Conservation (phyloP, 176 grass and related monocot species). For the Eleusine coracana region DNA sequence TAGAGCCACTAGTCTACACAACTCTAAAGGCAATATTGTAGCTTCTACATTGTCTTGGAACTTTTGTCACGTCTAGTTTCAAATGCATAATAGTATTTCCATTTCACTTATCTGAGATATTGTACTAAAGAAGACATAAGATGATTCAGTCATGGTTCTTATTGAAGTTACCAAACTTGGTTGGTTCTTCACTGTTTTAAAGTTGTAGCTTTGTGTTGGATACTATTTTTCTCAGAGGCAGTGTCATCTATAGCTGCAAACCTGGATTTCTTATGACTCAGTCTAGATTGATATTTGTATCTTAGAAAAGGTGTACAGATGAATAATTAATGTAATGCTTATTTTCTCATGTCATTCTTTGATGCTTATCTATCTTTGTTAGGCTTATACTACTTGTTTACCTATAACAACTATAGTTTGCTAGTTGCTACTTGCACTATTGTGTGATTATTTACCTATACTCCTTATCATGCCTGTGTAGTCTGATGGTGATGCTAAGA, state of each 20-base stretch:
- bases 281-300: neutral
- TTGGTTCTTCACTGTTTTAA: neutral
- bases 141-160: neutral
- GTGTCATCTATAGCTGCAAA: neutral
- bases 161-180: slow-evolving; percentile 15
- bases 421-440: slow-evolving; percentile 4
- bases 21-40: neutral
- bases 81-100: neutral
- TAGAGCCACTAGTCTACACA: slow-evolving; percentile 4
- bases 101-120: neutral
- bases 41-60: neutral
- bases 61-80: slow-evolving; percentile 7
- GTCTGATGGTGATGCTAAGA: slow-evolving; percentile 60
- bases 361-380: neutral
- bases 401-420: slow-evolving; percentile 2
- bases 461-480: slow-evolving; percentile 37
- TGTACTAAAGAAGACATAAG: slow-evolving; percentile 8
- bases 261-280: slow-evolving; percentile 19
- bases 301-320: neutral
- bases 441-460: slow-evolving; percentile 35
- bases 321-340: neutral
- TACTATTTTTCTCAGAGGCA: neutral
- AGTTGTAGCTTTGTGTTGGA: slow-evolving; percentile 14
- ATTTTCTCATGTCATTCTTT: neutral
- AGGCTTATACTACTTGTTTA: slow-evolving; percentile 17